Evolutionary conservation across 352 stramenopile genomes (phyloP).

Genomic region (Phytophthora capsici): DNA sequence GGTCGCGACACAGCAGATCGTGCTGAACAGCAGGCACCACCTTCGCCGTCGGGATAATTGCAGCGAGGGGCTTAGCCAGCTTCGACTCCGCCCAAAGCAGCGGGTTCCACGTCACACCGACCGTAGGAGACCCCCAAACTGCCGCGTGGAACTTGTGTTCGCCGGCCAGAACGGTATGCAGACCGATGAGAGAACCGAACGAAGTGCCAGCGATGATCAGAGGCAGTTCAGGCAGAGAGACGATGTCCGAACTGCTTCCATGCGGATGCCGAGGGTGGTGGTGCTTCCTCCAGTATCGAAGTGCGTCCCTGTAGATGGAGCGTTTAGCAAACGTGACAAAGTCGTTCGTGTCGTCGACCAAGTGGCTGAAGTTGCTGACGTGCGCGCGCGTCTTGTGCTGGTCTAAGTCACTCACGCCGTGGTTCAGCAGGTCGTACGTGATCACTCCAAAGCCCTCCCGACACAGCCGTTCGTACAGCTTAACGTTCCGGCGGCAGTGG

Average conservation of each 20-base stretch:
- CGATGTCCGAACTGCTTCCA: conserved; percentile 4
- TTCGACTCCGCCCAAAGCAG: conserved; percentile 36
- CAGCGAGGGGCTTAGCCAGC: conserved; percentile 28
- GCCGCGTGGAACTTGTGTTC: conserved; percentile 43
- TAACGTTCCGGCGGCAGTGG: conserved; percentile 50
- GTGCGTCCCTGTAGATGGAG: conserved; percentile 32
- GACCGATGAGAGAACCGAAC: conserved; percentile 42
- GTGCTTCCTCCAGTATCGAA: conserved; percentile 36
- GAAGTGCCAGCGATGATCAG: conserved; percentile 47
- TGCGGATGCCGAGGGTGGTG: conserved; percentile 6
- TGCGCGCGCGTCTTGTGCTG: conserved; percentile 45
- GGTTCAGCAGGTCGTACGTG: conserved; percentile 58
- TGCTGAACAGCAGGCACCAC: conserved; percentile 42
- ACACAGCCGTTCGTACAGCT: conserved; percentile 53
- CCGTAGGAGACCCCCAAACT: conserved; percentile 40
- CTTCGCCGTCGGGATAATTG: conserved; percentile 39
- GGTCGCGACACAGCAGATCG: conserved; percentile 46
- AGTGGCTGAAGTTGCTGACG: conserved; percentile 43
- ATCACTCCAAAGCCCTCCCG: conserved; percentile 51
- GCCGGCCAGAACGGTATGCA: conserved; percentile 47
- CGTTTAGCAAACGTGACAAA: conserved; percentile 50
- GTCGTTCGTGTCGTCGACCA: conserved; percentile 62
- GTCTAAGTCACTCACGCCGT: conserved; percentile 53
- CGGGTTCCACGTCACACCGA: conserved; percentile 44
- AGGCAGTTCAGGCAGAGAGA: conserved; percentile 28